A percentile compares a stretch with the other conserved stretches of the same genome.
phyloP scores from a whole-genome alignment of 192 early-diverging fungal genomes.

The Tieghemiomyces parasiticus region DNA sequence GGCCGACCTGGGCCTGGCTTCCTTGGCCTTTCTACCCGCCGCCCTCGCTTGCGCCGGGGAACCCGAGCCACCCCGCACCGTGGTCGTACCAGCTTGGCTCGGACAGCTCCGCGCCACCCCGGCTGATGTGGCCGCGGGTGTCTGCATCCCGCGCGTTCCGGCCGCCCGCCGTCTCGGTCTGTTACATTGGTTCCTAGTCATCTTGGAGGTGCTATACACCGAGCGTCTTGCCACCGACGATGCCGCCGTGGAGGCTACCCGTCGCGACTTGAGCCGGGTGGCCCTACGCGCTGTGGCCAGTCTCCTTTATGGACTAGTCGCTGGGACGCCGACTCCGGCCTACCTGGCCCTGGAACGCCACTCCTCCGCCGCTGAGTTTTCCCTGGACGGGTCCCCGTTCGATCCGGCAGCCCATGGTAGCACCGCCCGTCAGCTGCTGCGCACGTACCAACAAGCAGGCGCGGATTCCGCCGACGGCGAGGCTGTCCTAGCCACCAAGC shows the following conservation, averaged over 20 bases:
- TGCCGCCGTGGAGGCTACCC: neutral
- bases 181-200: neutral
- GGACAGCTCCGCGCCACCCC: neutral
- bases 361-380: no score
- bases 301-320: neutral
- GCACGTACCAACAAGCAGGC: no score
- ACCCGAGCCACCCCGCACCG: neutral
- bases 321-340: neutral
- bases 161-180: neutral
- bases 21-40: neutral
- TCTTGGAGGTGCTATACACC: neutral
- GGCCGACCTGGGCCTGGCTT: neutral
- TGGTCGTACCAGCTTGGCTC: conserved; percentile 1
- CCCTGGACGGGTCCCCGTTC: no score
- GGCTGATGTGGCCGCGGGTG: neutral
- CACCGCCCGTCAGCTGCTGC: no score
- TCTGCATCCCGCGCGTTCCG: neutral
- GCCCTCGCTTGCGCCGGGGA: neutral
- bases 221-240: neutral
- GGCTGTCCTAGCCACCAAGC: no score
- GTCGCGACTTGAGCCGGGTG: neutral
- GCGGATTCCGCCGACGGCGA: no score
- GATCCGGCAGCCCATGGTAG: no score
- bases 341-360: neutral
- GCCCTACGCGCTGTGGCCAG: neutral